Evolutionary conservation across 2,329 filamentous ascomycete species (phyloP), one percentile per base, ranked within the genome.

Genomic region (Magnaporthiopsis rhizophila): DNA sequence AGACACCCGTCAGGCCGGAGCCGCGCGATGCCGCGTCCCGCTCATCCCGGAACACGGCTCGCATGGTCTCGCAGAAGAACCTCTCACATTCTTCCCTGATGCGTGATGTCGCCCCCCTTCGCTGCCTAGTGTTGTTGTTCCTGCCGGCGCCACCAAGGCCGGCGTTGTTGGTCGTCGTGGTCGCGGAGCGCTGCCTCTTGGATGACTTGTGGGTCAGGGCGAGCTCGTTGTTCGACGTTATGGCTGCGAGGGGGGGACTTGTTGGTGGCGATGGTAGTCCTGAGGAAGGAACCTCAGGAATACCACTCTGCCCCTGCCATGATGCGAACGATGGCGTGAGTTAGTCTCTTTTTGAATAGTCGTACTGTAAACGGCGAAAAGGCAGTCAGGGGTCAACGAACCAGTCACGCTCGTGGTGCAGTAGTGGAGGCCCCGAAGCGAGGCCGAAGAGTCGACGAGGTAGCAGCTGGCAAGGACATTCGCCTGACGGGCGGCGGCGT

Each of bases 81-180:
- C 93, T 97, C 92, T 97, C 93, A 97, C 93, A 96, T 91, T 97
- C 92, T 92, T 90, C 92, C 91, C 90, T 92, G 85, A 97, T 96
- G 83, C 89, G 88, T 81, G 91, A 87, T 90, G 91, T 88, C 89
- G 92, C 92, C 92, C 92, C 92, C 90, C 90, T 90, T 89, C 84
- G 84, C 75, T 85, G 82, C 76, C 79, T 78, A 53, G 45, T n/a
- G 45, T 53, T 53, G 45, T n/a, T 38, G 75, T 76, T 70, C 72
- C 69, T 70, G 65, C 67, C 69, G 66, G 70, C 68, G 77, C 76
- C 72, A 75, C 67, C 69, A 65, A 70, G 68, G 77, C 76, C 72
- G 75, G 75, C 73, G 73, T 75, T 79, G 73, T 75, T 77, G 67
- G 28, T 30, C 28, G 62, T 56, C 62, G 57, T 62, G 58, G 64